A percentile compares a stretch with the other conserved stretches of the same genome.
Conservation (phyloP, 2,329 filamentous ascomycete genomes). For the Aspergillus persii region DNA sequence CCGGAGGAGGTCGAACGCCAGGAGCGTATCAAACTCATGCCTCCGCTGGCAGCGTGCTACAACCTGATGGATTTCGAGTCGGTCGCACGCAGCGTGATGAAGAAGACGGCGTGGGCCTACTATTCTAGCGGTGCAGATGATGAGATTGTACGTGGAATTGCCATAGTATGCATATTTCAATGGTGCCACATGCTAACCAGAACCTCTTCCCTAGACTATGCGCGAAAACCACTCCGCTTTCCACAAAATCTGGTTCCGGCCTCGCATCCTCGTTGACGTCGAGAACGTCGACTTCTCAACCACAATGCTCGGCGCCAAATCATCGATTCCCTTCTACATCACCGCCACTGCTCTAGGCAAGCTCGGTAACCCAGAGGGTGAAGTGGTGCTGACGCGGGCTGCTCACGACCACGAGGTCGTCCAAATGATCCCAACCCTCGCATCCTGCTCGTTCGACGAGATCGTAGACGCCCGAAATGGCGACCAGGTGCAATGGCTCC, state of each 20-base stretch:
- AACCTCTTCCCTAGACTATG: constrained; percentile 62
- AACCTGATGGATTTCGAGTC: constrained; percentile 95
- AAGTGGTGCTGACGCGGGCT: constrained; percentile 83
- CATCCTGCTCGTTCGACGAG: constrained; percentile 96
- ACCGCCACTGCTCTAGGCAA: constrained; percentile 95
- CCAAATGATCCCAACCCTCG: constrained; percentile 98
- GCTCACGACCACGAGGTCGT: constrained; percentile 83
- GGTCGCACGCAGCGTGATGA: constrained; percentile 87
- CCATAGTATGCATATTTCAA: constrained; percentile 6
- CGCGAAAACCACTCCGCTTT: constrained; percentile 94
- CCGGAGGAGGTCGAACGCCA: constrained; percentile 73
- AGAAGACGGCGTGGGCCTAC: constrained; percentile 95
- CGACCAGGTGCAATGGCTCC: constrained; percentile 91
- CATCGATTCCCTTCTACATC: constrained; percentile 88
- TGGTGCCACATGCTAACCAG: not conserved
- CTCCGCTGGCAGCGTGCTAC: constrained; percentile 80
- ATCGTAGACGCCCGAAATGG: constrained; percentile 80
- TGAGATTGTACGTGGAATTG: constrained; percentile 64
- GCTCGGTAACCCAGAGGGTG: constrained; percentile 88
- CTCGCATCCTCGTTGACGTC: constrained; percentile 83
- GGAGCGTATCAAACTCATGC: constrained; percentile 72
- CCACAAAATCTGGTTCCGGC: constrained; percentile 97
- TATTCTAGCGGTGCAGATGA: constrained; percentile 93
- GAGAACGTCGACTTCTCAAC: constrained; percentile 82
- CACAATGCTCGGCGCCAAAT: constrained; percentile 88